phyloP scores from a whole-genome alignment of 2,329 filamentous ascomycete genomes.

The Atkinsonella texensis region DNA sequence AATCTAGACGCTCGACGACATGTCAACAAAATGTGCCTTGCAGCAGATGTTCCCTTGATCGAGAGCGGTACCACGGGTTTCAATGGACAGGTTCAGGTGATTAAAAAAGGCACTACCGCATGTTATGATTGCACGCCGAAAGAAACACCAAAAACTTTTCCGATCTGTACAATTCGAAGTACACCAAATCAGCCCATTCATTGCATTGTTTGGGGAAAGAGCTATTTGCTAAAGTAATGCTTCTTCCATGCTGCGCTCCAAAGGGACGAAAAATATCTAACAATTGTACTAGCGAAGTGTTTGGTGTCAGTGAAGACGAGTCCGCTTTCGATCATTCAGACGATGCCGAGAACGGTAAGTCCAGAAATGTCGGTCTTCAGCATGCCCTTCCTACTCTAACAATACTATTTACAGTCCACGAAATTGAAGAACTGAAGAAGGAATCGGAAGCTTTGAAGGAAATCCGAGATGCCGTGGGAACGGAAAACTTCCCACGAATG shows the following conservation, averaged over 20 bases:
- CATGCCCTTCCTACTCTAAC: background rate
- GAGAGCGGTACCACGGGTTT: conserved; percentile 97
- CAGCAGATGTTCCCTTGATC: conserved; percentile 78
- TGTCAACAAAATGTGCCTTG: conserved; percentile 95
- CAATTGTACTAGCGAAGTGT: conserved; percentile 50
- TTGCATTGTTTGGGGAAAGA: conserved; percentile 98
- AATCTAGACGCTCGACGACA: conserved; percentile 89
- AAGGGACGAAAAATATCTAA: background rate
- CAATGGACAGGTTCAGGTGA: conserved; percentile 94
- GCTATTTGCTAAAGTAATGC: conserved; percentile 69
- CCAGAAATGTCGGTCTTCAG: background rate
- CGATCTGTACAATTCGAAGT: conserved; percentile 93
- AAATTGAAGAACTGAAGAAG: conserved; percentile 77
- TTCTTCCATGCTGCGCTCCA: background rate
- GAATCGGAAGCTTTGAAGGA: conserved; percentile 75
- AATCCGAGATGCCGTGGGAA: conserved; percentile 73
- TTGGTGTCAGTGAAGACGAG: conserved; percentile 82
- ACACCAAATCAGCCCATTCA: conserved; percentile 95
- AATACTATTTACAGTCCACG: conserved; percentile 36
- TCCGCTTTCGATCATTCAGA: conserved; percentile 67
- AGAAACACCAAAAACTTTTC: conserved; percentile 81
- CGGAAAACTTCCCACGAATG: conserved; percentile 59
- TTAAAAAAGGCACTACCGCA: conserved; percentile 81
- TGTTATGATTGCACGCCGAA: conserved; percentile 95
- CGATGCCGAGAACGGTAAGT: conserved; percentile 64